A percentile compares a stretch with the other conserved stretches of the same genome.
phyloP scores from a whole-genome alignment of 257 asterid genomes.

The Knoxia roxburghii region DNA sequence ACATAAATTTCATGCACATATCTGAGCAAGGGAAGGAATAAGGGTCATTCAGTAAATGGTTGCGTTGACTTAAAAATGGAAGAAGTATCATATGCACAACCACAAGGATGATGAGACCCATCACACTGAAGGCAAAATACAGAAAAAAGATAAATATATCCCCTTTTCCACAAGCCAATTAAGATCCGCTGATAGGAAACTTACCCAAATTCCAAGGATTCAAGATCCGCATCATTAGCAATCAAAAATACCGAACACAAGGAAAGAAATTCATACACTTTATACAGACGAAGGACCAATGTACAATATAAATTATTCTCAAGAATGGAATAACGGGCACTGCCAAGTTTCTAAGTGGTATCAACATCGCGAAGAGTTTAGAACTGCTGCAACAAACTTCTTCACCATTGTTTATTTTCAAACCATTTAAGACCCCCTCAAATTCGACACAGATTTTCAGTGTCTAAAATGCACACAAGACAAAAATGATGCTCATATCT shows the following conservation, averaged over 20 bases:
- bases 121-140: neutral
- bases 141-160: neutral
- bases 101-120: neutral
- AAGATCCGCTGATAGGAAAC: neutral
- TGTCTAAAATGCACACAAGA: neutral
- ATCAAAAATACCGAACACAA: neutral
- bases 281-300: neutral
- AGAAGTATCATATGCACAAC: neutral
- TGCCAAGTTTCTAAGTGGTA: no score
- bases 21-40: neutral
- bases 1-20: neutral
- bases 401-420: no score
- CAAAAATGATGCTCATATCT: neutral
- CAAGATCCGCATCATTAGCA: neutral
- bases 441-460: neutral
- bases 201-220: neutral
- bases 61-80: no score
- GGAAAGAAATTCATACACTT: neutral
- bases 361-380: no score
- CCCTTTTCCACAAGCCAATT: neutral
- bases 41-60: no score
- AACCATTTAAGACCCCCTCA: neutral
- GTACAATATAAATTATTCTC: no score
- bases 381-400: no score
- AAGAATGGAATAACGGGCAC: no score